Percentiles rank a stretch among this genome's conserved stretches.
Conservation (phyloP, 176 grass and related monocot species). For the Hordeum vulgare region DNA sequence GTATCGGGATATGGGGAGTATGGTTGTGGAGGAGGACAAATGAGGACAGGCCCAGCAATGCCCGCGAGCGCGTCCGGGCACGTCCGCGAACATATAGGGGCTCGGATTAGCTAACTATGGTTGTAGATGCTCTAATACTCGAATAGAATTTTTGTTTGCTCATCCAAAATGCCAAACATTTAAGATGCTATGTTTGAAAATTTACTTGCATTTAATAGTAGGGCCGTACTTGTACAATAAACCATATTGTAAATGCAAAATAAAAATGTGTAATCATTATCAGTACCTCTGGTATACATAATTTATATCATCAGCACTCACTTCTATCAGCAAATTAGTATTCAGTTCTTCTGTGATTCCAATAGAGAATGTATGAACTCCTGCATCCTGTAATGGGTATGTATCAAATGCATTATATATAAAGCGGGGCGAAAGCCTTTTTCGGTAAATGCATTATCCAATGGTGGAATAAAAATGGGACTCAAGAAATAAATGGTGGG, state of each 20-base stretch:
- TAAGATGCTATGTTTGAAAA: not conserved
- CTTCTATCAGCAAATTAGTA: slow-evolving; percentile 73
- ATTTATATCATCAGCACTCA: slow-evolving; percentile 86
- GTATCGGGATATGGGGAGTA: too few relatives aligned
- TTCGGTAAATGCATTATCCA: slow-evolving; percentile 28
- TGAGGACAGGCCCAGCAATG: too few relatives aligned
- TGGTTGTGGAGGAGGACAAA: too few relatives aligned
- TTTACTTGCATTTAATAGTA: not conserved
- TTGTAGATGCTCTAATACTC: too few relatives aligned
- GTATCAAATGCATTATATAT: slow-evolving; percentile 26
- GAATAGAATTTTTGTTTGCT: not conserved
- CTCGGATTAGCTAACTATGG: too few relatives aligned
- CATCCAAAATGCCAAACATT: not conserved
- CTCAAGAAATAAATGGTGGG: slow-evolving; percentile 6
- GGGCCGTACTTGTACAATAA: not conserved
- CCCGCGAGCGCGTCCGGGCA: too few relatives aligned
- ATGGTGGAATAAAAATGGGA: not conserved
- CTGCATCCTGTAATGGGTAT: slow-evolving; percentile 48
- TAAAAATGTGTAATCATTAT: not conserved
- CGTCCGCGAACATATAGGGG: too few relatives aligned
- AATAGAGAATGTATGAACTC: slow-evolving; percentile 62
- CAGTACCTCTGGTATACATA: slow-evolving; percentile 86
- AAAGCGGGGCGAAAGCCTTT: too few relatives aligned
- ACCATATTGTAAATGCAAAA: not conserved
- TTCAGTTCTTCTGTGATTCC: slow-evolving; percentile 63